Base-by-base conservation (phyloP, 2,329 filamentous ascomycete genomes). In the Blastomyces emzantsi region DNA sequence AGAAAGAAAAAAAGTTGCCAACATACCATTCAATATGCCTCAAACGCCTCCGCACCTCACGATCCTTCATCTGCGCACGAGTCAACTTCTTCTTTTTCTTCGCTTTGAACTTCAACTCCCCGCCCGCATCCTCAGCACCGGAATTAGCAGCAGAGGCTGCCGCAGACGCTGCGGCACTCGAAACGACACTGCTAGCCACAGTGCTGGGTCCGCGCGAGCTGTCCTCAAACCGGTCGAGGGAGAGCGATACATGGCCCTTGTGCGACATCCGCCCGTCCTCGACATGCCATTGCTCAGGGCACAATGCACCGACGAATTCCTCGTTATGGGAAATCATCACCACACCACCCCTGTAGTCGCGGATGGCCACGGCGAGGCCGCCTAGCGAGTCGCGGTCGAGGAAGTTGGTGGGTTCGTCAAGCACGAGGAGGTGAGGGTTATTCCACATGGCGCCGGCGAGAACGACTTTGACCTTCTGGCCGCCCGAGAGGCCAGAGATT, bases 311-410 rank as follows among this genome's bases (percentile, higher is more conserved):
- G 61, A 99, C 92, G 72, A 99, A 99, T 77, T 99, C 94, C 74
- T 97, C 92, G 84, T 99, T 97, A 80, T 99, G 94, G 66, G 92
- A 97, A 78, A 99, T 99, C 87, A 99, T 96, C 68, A 99, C 92
- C 1, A 99, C 94, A 77, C 94, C 94, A 69, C 94, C 94, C 81
- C 92, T 95, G 86, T 95, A 99, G 74, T 97, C 94, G 70, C 92
- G 90, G 72, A 99, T 97, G 69, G 94, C 94, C 51, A 96, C 92
- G n/a, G 94, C 92, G 63, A 99, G 85, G 77, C 93, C 94, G 73
- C 94, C 95, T 22, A 99, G 87, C 19, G 92, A 96, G 79, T 99
- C 94, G 71, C 94, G 92, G 74, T 99, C 94, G 82, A 99, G 87
- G 85, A 97, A 99, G 82, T 99, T 99, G 75, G 94, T 97, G 64